phyloP scores from a whole-genome alignment of 2,329 filamentous ascomycete genomes.

The Penicillium concentricum region DNA sequence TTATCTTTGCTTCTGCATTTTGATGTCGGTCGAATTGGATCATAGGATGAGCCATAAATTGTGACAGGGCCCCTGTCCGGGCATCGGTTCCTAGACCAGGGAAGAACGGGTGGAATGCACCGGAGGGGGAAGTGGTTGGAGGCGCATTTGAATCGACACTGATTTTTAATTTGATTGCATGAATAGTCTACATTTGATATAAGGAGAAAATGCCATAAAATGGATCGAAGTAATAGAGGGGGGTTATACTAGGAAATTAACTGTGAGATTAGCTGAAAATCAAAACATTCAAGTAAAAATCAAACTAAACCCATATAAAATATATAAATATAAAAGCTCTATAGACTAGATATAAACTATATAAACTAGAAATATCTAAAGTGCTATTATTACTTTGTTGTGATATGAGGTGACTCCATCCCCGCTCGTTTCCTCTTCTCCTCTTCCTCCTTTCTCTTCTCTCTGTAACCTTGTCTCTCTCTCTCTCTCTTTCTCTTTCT shows the following conservation, averaged over 20 bases:
- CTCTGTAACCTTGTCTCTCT: conserved; percentile 15
- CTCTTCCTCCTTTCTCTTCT: conserved; percentile 3
- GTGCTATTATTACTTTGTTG: conserved; percentile 12
- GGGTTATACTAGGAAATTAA: too few species aligned
- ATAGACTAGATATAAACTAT: background rate
- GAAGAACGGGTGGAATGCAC: conserved; percentile 25
- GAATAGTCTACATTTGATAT: conserved; percentile 2
- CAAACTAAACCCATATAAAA: background rate
- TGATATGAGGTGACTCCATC: conserved; percentile 29
- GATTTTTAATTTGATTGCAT: background rate
- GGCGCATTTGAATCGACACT: conserved; percentile 10
- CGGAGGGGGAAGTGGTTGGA: conserved; percentile 13
- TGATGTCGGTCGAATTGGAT: conserved; percentile 20
- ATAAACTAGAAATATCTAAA: background rate
- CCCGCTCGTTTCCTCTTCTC: conserved; percentile 17
- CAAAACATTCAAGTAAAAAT: background rate
- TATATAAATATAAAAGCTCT: background rate
- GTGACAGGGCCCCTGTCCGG: conserved; percentile 19
- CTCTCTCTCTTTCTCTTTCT: conserved; percentile 11
- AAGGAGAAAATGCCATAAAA: background rate
- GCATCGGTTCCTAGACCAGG: conserved; percentile 21
- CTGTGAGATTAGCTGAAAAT: too few species aligned
- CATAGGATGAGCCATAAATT: conserved; percentile 16
- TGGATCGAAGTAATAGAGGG: too few species aligned
- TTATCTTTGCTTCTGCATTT: conserved; percentile 21